A percentile compares a stretch with the other conserved stretches of the same genome.
Evolutionary conservation across 129 eudicot species (phyloP).

Genomic region (Escallonia rubra): DNA sequence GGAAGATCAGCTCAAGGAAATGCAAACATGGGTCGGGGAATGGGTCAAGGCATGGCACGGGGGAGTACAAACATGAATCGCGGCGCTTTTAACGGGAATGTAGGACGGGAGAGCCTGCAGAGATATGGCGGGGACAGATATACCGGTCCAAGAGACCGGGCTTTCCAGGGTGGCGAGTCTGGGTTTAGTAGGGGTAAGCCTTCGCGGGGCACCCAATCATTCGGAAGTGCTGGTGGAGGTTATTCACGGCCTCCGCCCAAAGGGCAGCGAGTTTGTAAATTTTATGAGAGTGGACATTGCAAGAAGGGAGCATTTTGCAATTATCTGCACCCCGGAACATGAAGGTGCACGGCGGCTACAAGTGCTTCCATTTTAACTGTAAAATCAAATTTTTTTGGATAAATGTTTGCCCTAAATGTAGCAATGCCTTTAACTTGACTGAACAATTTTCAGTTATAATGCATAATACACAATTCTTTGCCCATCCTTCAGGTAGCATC

Average conservation of each 20-base stretch:
- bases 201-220: conserved; percentile 57
- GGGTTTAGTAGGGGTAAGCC: conserved; percentile 51
- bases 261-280: conserved; percentile 71
- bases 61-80: conserved; percentile 31
- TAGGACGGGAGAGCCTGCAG: conserved; percentile 32
- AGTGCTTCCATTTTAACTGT: neutral
- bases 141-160: conserved; percentile 51
- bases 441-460: neutral
- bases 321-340: conserved; percentile 53
- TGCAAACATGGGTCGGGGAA: conserved; percentile 34
- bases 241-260: conserved; percentile 46
- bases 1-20: conserved; percentile 50
- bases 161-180: conserved; percentile 34
- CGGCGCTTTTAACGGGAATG: conserved; percentile 24
- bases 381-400: neutral
- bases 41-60: conserved; percentile 16
- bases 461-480: neutral
- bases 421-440: neutral
- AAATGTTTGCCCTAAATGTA: neutral
- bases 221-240: conserved; percentile 48
- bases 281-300: conserved; percentile 73
- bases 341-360: neutral
- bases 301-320: conserved; percentile 69
- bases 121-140: conserved; percentile 35
- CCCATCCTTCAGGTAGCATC: neutral